phyloP scores from a whole-genome alignment of 106 monocot species.

The Xerophyta viscosa region DNA sequence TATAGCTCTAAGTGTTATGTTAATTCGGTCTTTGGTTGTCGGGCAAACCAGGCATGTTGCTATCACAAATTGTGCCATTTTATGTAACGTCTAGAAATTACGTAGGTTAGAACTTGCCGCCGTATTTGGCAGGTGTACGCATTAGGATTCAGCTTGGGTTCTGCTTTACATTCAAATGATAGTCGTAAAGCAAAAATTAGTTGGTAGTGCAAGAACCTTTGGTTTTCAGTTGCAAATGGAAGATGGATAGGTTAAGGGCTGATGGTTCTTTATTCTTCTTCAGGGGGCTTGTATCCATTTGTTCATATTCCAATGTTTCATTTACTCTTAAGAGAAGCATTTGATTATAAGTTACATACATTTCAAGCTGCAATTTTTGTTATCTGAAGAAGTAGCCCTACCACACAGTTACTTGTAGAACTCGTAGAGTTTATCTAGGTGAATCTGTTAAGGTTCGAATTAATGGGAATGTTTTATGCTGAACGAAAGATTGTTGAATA shows the following conservation, averaged over 20 bases:
- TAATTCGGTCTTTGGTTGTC: constrained; percentile 91
- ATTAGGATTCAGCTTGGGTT: too few relatives aligned
- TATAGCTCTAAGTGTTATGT: constrained; percentile 80
- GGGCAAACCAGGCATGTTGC: constrained; percentile 86
- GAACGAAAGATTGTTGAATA: constrained; percentile 86
- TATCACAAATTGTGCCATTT: constrained; percentile 21
- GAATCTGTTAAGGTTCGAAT: constrained; percentile 80
- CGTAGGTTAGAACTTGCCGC: too few relatives aligned
- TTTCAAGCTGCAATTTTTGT: too few relatives aligned
- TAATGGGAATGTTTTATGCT: constrained; percentile 77
- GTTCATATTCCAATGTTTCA: constrained; percentile 59
- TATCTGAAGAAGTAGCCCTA: too few relatives aligned
- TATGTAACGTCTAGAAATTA: too few relatives aligned
- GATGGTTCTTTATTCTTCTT: constrained; percentile 3
- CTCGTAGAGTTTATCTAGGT: constrained; percentile 30
- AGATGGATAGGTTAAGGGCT: too few relatives aligned
- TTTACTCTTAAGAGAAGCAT: constrained; percentile 62
- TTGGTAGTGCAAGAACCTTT: too few relatives aligned
- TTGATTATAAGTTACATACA: constrained; percentile 59
- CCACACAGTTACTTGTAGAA: too few relatives aligned
- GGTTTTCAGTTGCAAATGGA: too few relatives aligned
- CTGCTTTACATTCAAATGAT: too few relatives aligned
- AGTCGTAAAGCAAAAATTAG: too few relatives aligned
- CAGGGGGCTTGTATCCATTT: constrained; percentile 80
- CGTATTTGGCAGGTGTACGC: too few relatives aligned